These are phyloP conservation scores for Quercus suber DNA, from an alignment of 306 rosid species.

Conservation along the genomic window DNA sequence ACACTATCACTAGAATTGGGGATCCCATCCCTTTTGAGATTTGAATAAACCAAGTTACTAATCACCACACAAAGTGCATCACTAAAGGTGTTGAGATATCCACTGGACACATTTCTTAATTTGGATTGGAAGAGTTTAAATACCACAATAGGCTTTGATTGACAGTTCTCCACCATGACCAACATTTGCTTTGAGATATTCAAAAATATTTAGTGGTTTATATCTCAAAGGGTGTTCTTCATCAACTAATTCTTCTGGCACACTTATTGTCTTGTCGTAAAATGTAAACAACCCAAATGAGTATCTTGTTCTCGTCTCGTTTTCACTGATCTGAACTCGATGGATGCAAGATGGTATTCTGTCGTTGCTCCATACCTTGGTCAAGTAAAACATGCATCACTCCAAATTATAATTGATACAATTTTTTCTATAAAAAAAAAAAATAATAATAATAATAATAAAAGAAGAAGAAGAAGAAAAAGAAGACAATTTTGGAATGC, in stretches of 20 bases:
- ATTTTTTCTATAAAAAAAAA: too few species aligned
- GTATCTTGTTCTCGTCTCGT: not conserved
- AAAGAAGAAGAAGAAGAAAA: too few species aligned
- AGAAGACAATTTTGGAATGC: too few species aligned
- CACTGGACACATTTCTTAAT: too few species aligned
- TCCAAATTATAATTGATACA: too few species aligned
- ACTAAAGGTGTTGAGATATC: too few species aligned
- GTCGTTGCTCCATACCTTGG: constrained; percentile 14
- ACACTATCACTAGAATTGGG: too few species aligned
- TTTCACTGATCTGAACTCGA: not conserved
- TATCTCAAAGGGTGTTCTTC: constrained; percentile 16
- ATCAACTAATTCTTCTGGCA: not conserved
- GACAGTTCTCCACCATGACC: not conserved
- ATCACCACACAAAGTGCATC: too few species aligned
- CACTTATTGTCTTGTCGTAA: not conserved
- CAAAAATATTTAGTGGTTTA: not conserved
- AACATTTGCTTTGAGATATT: not conserved
- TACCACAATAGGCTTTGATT: constrained; percentile 2
- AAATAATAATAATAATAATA: too few species aligned
- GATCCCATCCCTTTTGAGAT: too few species aligned
- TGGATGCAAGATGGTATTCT: constrained; percentile 6
- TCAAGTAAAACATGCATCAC: not conserved
- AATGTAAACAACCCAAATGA: constrained; percentile 11
- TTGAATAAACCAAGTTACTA: too few species aligned
- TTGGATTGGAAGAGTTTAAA: not conserved